These are phyloP conservation scores for Penicillium palitans DNA, from an alignment of 2,329 filamentous ascomycete species.

Conservation along the genomic window DNA sequence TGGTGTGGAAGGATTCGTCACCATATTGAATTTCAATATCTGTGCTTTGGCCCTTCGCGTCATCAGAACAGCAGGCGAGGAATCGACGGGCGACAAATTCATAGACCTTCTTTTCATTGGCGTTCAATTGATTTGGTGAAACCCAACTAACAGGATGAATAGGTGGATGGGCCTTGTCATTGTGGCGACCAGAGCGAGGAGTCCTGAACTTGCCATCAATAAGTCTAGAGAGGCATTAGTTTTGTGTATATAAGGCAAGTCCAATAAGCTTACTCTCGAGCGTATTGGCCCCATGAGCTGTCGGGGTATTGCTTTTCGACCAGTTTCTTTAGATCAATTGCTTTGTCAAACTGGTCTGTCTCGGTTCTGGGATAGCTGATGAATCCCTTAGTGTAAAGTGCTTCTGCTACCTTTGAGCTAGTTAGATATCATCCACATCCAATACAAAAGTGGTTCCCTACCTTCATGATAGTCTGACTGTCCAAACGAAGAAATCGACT, in stretches of 20 bases:
- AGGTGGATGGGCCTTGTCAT: conserved; percentile 95
- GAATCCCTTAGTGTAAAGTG: conserved; percentile 88
- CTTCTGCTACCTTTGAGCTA: conserved; percentile 63
- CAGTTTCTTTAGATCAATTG: conserved; percentile 77
- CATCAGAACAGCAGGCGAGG: conserved; percentile 91
- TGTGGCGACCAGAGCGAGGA: conserved; percentile 79
- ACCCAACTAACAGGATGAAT: conserved; percentile 95
- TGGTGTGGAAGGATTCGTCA: conserved; percentile 76
- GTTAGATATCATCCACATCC: conserved; percentile 2
- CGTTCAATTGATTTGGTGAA: conserved; percentile 59
- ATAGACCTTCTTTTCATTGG: conserved; percentile 74
- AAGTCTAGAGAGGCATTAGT: conserved; percentile 48
- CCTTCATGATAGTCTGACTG: conserved; percentile 84
- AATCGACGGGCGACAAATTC: conserved; percentile 92
- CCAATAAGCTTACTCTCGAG: conserved; percentile 57
- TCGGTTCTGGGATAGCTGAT: conserved; percentile 98
- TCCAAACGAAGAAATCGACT: conserved; percentile 87
- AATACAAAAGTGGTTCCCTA: conserved; percentile 31
- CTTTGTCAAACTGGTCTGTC: conserved; percentile 91
- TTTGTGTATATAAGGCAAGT: neutral
- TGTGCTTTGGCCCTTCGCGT: conserved; percentile 82
- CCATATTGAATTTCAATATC: conserved; percentile 85
- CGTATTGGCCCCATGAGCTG: conserved; percentile 75
- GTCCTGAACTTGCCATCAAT: conserved; percentile 74
- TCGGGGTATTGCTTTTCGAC: conserved; percentile 82